Evolutionary conservation across 139 green algal genomes (phyloP).

Genomic region (Haematococcus sp.): DNA sequence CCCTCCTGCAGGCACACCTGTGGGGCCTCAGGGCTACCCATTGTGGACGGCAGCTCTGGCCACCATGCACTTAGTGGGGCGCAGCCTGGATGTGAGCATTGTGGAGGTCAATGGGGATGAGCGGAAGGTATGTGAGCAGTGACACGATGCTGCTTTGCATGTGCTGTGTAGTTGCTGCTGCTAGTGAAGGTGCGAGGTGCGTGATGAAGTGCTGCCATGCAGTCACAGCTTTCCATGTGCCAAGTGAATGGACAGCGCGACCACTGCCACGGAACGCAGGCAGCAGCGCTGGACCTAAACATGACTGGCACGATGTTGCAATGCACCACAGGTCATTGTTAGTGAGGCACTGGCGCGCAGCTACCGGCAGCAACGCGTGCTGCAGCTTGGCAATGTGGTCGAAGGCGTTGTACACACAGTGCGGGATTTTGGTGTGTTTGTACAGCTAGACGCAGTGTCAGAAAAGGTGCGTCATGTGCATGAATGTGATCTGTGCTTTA

Average conservation of each 20-base stretch:
- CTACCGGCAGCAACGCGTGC: background rate
- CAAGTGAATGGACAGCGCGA: background rate
- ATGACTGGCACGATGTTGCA: too few relatives aligned
- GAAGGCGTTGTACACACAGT: background rate
- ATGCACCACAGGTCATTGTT: constrained; percentile 1
- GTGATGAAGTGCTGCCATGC: too few relatives aligned
- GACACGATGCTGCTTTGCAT: too few relatives aligned
- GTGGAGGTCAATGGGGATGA: background rate
- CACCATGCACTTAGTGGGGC: background rate
- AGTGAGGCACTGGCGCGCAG: background rate
- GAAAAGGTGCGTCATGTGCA: background rate
- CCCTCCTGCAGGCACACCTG: background rate
- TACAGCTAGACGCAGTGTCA: background rate
- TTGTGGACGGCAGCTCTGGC: background rate
- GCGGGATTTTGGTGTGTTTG: background rate
- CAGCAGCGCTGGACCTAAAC: too few relatives aligned
- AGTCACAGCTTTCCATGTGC: background rate
- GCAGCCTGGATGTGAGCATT: background rate
- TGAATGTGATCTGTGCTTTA: too few relatives aligned
- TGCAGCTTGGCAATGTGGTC: background rate
- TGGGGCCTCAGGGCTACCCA: background rate
- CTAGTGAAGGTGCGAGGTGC: too few relatives aligned
- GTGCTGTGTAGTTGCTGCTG: too few relatives aligned
- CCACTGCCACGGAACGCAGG: too few relatives aligned
- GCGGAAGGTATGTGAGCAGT: too few relatives aligned